Percentiles rank a stretch among this genome's conserved stretches.
These are phyloP conservation scores for Blepharisma japonicum DNA, from an alignment of 73 alveolate species.

Conservation along the genomic window DNA sequence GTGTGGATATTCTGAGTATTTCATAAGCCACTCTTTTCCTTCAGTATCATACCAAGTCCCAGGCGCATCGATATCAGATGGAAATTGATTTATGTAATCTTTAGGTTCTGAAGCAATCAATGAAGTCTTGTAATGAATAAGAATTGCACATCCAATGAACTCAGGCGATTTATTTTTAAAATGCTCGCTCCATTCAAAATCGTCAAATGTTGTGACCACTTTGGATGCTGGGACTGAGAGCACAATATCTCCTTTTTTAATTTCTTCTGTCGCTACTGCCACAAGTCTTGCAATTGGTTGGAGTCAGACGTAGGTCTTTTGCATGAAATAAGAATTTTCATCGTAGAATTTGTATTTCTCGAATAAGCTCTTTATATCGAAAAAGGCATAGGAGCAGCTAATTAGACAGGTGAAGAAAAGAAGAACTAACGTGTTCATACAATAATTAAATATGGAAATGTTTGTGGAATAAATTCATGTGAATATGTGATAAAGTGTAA, in stretches of 20 bases:
- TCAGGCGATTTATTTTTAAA: not conserved
- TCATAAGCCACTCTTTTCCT: not conserved
- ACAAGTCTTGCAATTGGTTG: slow-evolving; percentile 12
- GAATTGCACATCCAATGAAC: not conserved
- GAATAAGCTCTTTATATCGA: not conserved
- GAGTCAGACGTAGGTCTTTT: not conserved
- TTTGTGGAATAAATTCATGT: no score
- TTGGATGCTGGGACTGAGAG: not conserved
- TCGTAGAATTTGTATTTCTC: slow-evolving; percentile 17
- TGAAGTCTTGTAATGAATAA: slow-evolving; percentile 9
- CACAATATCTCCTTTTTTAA: not conserved
- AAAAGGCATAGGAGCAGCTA: not conserved
- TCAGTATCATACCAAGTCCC: slow-evolving; percentile 14
- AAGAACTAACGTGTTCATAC: no score
- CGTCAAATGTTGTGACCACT: slow-evolving; percentile 11
- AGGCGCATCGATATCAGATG: slow-evolving; percentile 16
- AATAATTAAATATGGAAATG: no score
- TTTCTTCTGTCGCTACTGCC: not conserved
- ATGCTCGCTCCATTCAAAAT: not conserved
- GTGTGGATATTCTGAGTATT: slow-evolving; percentile 8
- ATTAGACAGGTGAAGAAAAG: not conserved
- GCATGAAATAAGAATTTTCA: not conserved
- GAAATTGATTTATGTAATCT: not conserved
- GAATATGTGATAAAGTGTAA: no score
- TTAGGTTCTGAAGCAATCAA: not conserved